These are phyloP conservation scores for Dactylellina leptospora DNA, from an alignment of 2,329 filamentous ascomycete genomes.

Conservation along the genomic window DNA sequence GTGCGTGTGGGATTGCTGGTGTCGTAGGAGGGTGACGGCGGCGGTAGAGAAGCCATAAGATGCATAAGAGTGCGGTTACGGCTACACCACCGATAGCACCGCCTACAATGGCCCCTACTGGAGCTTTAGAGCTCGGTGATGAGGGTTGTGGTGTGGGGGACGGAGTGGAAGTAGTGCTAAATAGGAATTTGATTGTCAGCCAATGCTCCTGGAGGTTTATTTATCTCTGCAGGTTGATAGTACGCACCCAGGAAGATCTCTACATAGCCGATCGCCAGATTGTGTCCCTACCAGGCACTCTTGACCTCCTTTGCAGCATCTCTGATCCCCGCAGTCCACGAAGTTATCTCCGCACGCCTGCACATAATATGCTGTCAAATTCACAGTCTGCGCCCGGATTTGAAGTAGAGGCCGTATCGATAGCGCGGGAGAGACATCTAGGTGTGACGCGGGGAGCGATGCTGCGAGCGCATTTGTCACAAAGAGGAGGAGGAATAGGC, in stretches of 20 bases:
- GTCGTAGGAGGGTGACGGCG: conserved; percentile 18
- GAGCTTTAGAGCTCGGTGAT: conserved; percentile 20
- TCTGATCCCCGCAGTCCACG: conserved; percentile 10
- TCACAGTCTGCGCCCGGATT: conserved; percentile 10
- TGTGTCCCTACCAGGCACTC: conserved; percentile 37
- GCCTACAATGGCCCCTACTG: conserved; percentile 38
- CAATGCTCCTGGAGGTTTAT: not conserved
- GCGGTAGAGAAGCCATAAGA: conserved; percentile 4
- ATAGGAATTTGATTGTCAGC: conserved; percentile 6
- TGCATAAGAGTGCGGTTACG: conserved; percentile 16
- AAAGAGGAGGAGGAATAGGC: conserved; percentile 26
- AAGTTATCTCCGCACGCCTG: conserved; percentile 18
- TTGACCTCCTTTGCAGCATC: conserved; percentile 14
- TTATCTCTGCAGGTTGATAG: not conserved
- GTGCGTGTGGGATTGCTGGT: conserved; percentile 41
- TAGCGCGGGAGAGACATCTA: not conserved
- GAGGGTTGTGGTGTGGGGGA: conserved; percentile 17
- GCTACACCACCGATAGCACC: conserved; percentile 15
- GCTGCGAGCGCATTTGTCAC: conserved; percentile 19
- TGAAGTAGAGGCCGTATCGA: conserved; percentile 18
- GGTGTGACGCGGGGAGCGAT: conserved; percentile 15
- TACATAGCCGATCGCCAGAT: conserved; percentile 14
- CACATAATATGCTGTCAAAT: conserved; percentile 19
- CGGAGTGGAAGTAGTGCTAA: conserved; percentile 20
- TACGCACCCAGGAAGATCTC: conserved; percentile 19